phyloP scores from a whole-genome alignment of 1,284 basidiomycete species.

The Rhodotorula sp. region DNA sequence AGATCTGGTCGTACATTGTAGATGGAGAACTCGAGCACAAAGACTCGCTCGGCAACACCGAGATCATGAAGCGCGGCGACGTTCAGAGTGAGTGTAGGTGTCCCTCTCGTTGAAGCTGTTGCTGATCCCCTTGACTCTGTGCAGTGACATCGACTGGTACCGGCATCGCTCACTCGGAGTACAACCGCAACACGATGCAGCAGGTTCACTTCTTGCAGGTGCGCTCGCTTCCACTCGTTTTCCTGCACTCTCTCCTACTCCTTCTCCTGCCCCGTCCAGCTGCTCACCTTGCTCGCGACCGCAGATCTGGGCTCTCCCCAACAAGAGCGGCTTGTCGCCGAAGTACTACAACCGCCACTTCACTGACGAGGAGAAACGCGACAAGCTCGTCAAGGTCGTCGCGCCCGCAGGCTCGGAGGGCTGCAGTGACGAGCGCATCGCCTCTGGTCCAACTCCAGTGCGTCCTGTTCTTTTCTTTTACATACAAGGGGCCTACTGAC shows the following conservation, averaged over 20 bases:
- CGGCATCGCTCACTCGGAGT: slow-evolving; percentile 66
- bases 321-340: slow-evolving; percentile 59
- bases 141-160: slow-evolving; percentile 77
- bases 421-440: slow-evolving; percentile 52
- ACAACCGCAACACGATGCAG: slow-evolving; percentile 65
- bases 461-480: neutral
- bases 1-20: slow-evolving; percentile 64
- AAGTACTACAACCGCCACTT: slow-evolving; percentile 83
- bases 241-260: too few species aligned
- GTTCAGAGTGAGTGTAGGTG: slow-evolving; percentile 59
- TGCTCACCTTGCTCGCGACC: slow-evolving; percentile 49
- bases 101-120: too few species aligned
- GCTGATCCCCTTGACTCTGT: neutral
- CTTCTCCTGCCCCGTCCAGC: too few species aligned
- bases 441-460: slow-evolving; percentile 63
- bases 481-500: neutral
- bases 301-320: slow-evolving; percentile 80
- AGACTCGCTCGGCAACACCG: slow-evolving; percentile 85
- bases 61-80: slow-evolving; percentile 81
- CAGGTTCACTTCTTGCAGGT: slow-evolving; percentile 48
- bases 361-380: slow-evolving; percentile 71
- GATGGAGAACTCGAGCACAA: slow-evolving; percentile 64
- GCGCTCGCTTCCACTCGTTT: neutral
- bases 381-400: slow-evolving; percentile 39
- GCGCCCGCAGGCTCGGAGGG: slow-evolving; percentile 21